These are phyloP conservation scores for Solanum chilense DNA, from an alignment of 257 asterid species.

Conservation along the genomic window DNA sequence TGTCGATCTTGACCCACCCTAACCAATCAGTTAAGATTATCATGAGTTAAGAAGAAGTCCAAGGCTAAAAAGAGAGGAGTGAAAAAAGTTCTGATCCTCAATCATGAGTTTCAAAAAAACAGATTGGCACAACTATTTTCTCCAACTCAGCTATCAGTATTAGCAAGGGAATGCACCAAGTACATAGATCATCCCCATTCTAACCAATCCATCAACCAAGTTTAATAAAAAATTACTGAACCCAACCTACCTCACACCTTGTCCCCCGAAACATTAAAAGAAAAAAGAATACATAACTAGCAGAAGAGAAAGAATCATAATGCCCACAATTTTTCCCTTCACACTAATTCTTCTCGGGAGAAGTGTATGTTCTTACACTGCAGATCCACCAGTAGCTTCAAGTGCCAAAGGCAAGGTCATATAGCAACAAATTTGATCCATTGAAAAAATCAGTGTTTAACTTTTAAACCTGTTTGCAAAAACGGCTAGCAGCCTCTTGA, in stretches of 20 bases:
- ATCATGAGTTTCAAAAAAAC: neutral
- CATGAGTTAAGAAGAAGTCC: slow-evolving; percentile 5
- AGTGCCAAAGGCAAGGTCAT: neutral
- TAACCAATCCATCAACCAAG: slow-evolving; percentile 12
- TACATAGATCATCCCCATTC: slow-evolving; percentile 62
- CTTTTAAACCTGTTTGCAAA: neutral
- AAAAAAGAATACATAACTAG: neutral
- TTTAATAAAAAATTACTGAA: neutral
- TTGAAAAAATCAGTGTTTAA: neutral
- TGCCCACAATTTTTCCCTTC: neutral
- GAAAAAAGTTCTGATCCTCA: neutral
- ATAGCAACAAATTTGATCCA: neutral
- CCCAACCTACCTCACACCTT: neutral
- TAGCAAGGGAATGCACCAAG: slow-evolving; percentile 54
- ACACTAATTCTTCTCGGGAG: neutral
- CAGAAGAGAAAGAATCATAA: neutral
- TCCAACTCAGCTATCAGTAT: slow-evolving; percentile 51
- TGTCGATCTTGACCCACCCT: slow-evolving; percentile 62
- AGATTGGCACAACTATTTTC: slow-evolving; percentile 27
- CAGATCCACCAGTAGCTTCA: neutral
- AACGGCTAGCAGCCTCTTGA: neutral
- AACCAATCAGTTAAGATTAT: slow-evolving; percentile 25
- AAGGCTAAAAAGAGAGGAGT: neutral
- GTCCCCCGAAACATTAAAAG: neutral
- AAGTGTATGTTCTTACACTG: neutral